These are phyloP conservation scores for Globisporangium cylindrosporum DNA, from an alignment of 352 stramenopile genomes.

Conservation along the genomic window DNA sequence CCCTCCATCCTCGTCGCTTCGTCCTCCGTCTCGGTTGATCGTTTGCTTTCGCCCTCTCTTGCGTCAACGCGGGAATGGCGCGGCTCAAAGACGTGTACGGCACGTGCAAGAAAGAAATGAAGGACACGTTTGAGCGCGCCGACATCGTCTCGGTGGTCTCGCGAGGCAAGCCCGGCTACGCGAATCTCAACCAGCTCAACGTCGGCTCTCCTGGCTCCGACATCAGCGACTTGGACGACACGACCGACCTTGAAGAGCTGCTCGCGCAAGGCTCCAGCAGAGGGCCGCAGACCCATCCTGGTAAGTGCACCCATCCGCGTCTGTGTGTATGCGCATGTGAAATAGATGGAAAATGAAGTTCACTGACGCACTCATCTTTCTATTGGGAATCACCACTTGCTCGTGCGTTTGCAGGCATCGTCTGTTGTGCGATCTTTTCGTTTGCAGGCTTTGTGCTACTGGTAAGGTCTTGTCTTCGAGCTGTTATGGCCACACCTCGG, in stretches of 20 bases:
- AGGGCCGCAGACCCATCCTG: slow-evolving; percentile 68
- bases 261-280: slow-evolving; percentile 70
- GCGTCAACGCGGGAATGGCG: slow-evolving; percentile 31
- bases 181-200: slow-evolving; percentile 82
- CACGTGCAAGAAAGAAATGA: slow-evolving; percentile 80
- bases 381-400: not conserved
- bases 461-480: slow-evolving; percentile 27
- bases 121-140: slow-evolving; percentile 56
- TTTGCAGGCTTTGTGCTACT: slow-evolving; percentile 72
- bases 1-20: not conserved
- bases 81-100: slow-evolving; percentile 79
- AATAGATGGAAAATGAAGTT: not conserved
- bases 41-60: not conserved
- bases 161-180: slow-evolving; percentile 71
- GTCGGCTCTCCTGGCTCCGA: slow-evolving; percentile 72
- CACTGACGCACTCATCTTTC: not conserved
- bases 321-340: not conserved
- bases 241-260: slow-evolving; percentile 74
- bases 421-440: slow-evolving; percentile 78
- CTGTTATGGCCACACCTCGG: not conserved
- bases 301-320: slow-evolving; percentile 17
- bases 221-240: slow-evolving; percentile 78
- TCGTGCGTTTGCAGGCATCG: slow-evolving; percentile 35
- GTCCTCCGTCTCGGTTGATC: slow-evolving; percentile 3
- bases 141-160: slow-evolving; percentile 71